Evolutionary conservation across 345 rosid genomes (phyloP).

Genomic region (Gossypium thurberi): DNA sequence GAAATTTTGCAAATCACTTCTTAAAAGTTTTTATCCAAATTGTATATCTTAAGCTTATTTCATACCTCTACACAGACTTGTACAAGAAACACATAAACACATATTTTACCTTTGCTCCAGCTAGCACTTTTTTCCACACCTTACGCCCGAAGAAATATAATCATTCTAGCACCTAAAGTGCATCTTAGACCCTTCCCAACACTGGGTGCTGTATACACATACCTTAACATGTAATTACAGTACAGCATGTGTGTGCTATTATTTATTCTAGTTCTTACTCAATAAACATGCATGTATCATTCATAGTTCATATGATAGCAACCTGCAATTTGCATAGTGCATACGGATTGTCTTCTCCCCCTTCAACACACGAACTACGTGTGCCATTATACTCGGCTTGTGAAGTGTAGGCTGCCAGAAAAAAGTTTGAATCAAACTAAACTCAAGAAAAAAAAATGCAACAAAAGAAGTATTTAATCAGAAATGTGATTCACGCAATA

Average conservation of each 20-base stretch:
- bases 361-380: conserved; percentile 77
- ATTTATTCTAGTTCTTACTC: background rate
- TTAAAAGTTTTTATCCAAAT: too few relatives aligned
- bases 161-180: background rate
- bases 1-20: too few relatives aligned
- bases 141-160: background rate
- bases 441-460: conserved; percentile 8
- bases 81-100: background rate
- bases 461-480: background rate
- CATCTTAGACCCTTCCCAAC: background rate
- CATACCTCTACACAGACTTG: background rate
- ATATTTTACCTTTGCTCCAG: background rate
- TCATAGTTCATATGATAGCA: conserved; percentile 10
- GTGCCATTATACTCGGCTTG: conserved; percentile 98
- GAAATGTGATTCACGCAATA: background rate
- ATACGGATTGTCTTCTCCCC: conserved; percentile 96
- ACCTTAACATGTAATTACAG: background rate
- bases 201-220: background rate
- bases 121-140: background rate
- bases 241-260: background rate
- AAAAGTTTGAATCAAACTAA: conserved; percentile 23
- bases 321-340: conserved; percentile 99
- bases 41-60: background rate
- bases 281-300: background rate
- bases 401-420: conserved; percentile 91